These are phyloP conservation scores for Mycothermus thermophilus DNA, from an alignment of 495 filamentous ascomycete genomes.

Conservation along the genomic window DNA sequence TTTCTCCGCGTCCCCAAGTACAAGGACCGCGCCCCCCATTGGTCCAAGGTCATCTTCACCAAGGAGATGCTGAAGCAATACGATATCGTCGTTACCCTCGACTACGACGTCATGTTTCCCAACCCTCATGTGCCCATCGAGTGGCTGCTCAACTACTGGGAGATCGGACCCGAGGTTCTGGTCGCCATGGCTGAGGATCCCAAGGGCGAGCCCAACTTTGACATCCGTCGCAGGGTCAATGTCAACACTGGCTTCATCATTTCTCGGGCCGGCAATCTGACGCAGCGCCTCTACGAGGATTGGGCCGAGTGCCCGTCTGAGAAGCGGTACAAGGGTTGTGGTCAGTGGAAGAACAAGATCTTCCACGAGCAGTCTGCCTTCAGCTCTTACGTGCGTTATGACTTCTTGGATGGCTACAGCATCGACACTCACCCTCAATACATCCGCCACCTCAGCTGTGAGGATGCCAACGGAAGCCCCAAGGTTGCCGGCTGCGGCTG, in stretches of 20 bases:
- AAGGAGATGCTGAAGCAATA: slow-evolving; percentile 30
- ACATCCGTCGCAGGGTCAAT: slow-evolving; percentile 9
- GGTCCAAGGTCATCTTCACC: slow-evolving; percentile 37
- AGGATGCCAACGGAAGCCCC: slow-evolving; percentile 20
- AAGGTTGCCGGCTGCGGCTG: slow-evolving; percentile 9
- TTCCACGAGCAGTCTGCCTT: slow-evolving; percentile 21
- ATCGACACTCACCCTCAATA: slow-evolving; percentile 12
- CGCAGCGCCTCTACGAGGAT: slow-evolving; percentile 16
- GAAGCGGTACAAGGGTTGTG: slow-evolving; percentile 16
- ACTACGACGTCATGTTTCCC: slow-evolving; percentile 36
- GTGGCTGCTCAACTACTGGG: slow-evolving; percentile 43
- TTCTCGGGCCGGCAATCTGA: slow-evolving; percentile 14
- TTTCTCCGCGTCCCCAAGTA: slow-evolving; percentile 26
- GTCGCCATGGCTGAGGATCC: slow-evolving; percentile 34
- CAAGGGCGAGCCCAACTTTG: slow-evolving; percentile 9
- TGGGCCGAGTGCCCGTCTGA: slow-evolving; percentile 20
- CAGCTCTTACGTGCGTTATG: slow-evolving; percentile 17
- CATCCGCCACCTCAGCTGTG: slow-evolving; percentile 14
- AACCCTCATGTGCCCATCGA: slow-evolving; percentile 37
- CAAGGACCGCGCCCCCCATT: slow-evolving; percentile 28
- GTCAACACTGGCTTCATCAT: slow-evolving; percentile 23
- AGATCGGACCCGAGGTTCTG: slow-evolving; percentile 26
- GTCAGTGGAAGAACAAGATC: slow-evolving; percentile 11
- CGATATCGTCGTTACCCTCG: slow-evolving; percentile 36
- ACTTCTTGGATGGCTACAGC: slow-evolving; percentile 17